These are phyloP conservation scores for Wickerhamomyces alni DNA, from an alignment of 805 yeast species.

Conservation along the genomic window DNA sequence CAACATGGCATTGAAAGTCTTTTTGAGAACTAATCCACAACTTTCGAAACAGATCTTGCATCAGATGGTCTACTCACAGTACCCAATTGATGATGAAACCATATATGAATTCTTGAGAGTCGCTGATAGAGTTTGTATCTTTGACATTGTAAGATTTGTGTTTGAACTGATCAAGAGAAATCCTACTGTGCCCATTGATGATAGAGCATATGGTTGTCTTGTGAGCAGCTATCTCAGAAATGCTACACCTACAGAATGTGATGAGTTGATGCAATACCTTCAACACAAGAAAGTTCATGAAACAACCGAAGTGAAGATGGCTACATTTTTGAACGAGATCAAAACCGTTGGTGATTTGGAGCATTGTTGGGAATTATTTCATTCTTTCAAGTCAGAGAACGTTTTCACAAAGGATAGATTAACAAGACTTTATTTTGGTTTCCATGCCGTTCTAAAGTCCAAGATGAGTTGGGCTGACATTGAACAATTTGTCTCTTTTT, in stretches of 20 bases:
- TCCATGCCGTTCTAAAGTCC: slow-evolving; percentile 6
- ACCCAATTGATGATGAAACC: slow-evolving; percentile 19
- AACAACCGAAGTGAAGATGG: slow-evolving; percentile 7
- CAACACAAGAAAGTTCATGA: slow-evolving; percentile 5
- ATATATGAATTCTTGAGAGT: slow-evolving; percentile 13
- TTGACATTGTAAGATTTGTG: slow-evolving; percentile 15
- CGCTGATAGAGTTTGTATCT: slow-evolving; percentile 13
- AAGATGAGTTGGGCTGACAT: slow-evolving; percentile 9
- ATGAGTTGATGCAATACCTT: slow-evolving; percentile 4
- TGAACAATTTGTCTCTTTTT: slow-evolving; percentile 3
- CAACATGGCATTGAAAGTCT: slow-evolving; percentile 18
- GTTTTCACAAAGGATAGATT: slow-evolving; percentile 2
- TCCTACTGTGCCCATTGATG: slow-evolving; percentile 15
- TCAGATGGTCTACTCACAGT: slow-evolving; percentile 20
- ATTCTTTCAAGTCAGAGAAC: background rate
- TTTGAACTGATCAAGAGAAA: slow-evolving; percentile 17
- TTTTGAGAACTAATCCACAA: slow-evolving; percentile 17
- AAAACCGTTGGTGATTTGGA: background rate
- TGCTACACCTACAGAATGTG: slow-evolving; percentile 3
- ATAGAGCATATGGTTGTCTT: slow-evolving; percentile 11
- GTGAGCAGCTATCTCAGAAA: slow-evolving; percentile 2
- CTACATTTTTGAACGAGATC: slow-evolving; percentile 3
- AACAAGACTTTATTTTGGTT: slow-evolving; percentile 5
- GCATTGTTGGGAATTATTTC: background rate
- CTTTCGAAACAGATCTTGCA: slow-evolving; percentile 22